phyloP scores from a whole-genome alignment of 73 alveolate genomes.

The Paramecium biaurelia region DNA sequence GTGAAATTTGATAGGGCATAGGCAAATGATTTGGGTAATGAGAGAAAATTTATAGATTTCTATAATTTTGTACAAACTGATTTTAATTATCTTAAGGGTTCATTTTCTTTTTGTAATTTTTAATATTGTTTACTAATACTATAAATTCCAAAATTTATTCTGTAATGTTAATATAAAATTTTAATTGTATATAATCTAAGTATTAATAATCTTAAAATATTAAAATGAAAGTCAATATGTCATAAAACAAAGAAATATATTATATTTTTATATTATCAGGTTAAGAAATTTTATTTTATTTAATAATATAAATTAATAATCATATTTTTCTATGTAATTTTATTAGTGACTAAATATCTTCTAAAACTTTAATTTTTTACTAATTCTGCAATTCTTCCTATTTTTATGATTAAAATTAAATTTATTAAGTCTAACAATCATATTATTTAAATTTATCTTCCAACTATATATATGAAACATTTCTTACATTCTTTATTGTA shows the following conservation, averaged over 20 bases:
- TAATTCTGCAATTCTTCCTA: background rate
- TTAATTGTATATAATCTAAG: background rate
- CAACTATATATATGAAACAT: background rate
- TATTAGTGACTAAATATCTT: conserved; percentile 28
- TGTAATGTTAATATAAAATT: background rate
- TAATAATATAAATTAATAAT: background rate
- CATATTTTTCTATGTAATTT: conserved; percentile 20
- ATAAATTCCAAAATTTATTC: background rate
- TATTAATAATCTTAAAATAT: background rate
- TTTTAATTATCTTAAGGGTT: conserved; percentile 11
- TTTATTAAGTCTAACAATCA: background rate
- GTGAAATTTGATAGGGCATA: background rate
- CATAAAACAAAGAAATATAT: background rate
- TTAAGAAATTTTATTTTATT: background rate
- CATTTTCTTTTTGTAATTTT: background rate
- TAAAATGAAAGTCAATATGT: background rate
- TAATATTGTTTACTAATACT: background rate
- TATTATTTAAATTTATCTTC: conserved; percentile 3
- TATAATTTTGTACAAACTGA: background rate
- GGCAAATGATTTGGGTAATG: background rate
- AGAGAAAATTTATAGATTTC: background rate
- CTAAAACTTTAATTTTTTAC: conserved; percentile 32
- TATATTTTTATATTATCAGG: background rate
- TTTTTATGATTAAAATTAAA: background rate
- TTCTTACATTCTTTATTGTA: background rate